Evolutionary conservation across 2,329 filamentous ascomycete genomes (phyloP).

Genomic region (Didymella sp.): DNA sequence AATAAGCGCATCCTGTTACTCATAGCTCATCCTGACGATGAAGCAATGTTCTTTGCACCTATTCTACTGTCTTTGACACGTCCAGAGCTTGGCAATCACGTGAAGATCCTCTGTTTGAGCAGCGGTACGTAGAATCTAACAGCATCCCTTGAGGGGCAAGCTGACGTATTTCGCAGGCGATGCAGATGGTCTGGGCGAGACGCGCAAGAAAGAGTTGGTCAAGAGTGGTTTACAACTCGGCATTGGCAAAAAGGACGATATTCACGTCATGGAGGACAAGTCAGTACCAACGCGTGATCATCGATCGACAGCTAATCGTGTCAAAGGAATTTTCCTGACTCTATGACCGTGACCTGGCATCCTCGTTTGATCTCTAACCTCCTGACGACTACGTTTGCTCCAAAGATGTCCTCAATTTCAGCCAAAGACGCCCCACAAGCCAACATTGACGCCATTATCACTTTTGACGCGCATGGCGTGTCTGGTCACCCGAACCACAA

Average conservation of each 20-base stretch:
- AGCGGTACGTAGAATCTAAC: conserved; percentile 63
- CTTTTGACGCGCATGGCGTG: conserved; percentile 84
- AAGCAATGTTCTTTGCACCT: conserved; percentile 99
- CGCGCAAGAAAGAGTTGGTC: conserved; percentile 81
- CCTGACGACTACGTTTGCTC: conserved; percentile 76
- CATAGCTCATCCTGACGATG: conserved; percentile 97
- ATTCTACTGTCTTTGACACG: conserved; percentile 83
- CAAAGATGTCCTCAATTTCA: conserved; percentile 60
- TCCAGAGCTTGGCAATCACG: conserved; percentile 81
- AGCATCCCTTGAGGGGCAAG: background rate
- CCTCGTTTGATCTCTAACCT: conserved; percentile 71
- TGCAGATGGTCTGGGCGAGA: conserved; percentile 84
- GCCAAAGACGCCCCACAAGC: conserved; percentile 57
- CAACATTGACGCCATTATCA: conserved; percentile 81
- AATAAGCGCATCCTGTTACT: conserved; percentile 90
- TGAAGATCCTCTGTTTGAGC: conserved; percentile 93
- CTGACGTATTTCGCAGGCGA: conserved; percentile 62
- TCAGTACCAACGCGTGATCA: conserved; percentile 42
- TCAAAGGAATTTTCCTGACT: conserved; percentile 77
- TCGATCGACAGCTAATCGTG: conserved; percentile 13
- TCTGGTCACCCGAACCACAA: conserved; percentile 94
- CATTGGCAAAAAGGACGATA: conserved; percentile 74
- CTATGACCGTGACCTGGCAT: conserved; percentile 83
- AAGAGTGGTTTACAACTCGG: conserved; percentile 81
- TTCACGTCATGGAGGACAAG: conserved; percentile 84